Evolutionary conservation across 2,329 filamentous ascomycete genomes (phyloP).

Genomic region (Phyllosticta citrichinensis): DNA sequence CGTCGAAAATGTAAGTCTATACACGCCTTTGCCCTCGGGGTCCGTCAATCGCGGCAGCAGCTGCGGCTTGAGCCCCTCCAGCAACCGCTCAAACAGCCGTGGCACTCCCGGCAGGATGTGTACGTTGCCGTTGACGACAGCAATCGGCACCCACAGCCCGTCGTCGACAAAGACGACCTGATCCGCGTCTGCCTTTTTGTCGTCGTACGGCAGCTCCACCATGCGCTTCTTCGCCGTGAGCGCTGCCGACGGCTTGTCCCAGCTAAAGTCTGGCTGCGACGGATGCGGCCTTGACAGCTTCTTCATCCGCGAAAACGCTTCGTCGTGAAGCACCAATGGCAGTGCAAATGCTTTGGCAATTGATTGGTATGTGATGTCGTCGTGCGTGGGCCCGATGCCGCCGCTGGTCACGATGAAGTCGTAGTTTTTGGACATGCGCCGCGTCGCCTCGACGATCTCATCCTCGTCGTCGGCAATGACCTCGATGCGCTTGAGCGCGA

Average conservation of each 20-base stretch:
- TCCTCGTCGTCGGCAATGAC: slow-evolving; percentile 87
- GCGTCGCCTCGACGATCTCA: slow-evolving; percentile 81
- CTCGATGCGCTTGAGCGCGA: slow-evolving; percentile 73
- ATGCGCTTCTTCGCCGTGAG: slow-evolving; percentile 79
- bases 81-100: slow-evolving; percentile 66
- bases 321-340: slow-evolving; percentile 64
- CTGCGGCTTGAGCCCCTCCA: slow-evolving; percentile 64
- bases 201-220: slow-evolving; percentile 75
- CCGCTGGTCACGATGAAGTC: slow-evolving; percentile 94
- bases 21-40: slow-evolving; percentile 70
- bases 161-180: slow-evolving; percentile 73
- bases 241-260: slow-evolving; percentile 70
- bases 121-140: slow-evolving; percentile 82
- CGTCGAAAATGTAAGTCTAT: slow-evolving; percentile 74
- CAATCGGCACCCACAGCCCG: slow-evolving; percentile 82
- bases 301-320: slow-evolving; percentile 75
- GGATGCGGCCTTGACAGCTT: slow-evolving; percentile 63
- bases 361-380: slow-evolving; percentile 93
- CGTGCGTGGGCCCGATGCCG: slow-evolving; percentile 93
- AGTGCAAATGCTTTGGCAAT: slow-evolving; percentile 84
- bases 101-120: slow-evolving; percentile 91
- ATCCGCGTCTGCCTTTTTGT: slow-evolving; percentile 50
- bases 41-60: slow-evolving; percentile 64
- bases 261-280: slow-evolving; percentile 66
- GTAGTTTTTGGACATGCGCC: slow-evolving; percentile 78